Evolutionary conservation across 176 grass and related monocot genomes (phyloP), one percentile per base, ranked within the genome.

Genomic region (Carex kokanica): DNA sequence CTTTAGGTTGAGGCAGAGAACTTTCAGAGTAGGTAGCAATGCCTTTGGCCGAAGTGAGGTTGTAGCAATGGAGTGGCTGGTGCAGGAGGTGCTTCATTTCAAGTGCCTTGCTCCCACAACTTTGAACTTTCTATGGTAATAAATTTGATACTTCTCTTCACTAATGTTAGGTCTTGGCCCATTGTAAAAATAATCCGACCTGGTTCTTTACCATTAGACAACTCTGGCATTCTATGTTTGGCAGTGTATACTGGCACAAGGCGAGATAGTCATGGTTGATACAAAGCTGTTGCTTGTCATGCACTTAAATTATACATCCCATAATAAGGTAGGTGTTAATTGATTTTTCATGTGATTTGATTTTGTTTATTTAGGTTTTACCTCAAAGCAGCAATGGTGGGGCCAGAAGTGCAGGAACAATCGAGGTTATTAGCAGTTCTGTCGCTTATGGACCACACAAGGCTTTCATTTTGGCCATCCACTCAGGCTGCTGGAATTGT

Each of bases 21-120:
- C 31, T 16, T 99, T 99, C 86, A 88, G 24, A 86, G 89, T 99
- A 60, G 93, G 89, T 55, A 82, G 78, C 77, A 95, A 93, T 64
- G 74, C 83, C 40, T 95, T 91, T 86, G 90, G 82, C 82, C 79
- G 67, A 80, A 90, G 38, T 47, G 96, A 99, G 77, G 88, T 99
- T 2, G 89, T 99, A 32, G 88, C 96, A 74, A 95, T 99, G 96
- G 96, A 99, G 72, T 95, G 96, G 93, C 72, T 95, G 41, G 89
- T 95, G 67, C 93, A 93, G 80, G 93, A 99, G 80, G 89, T 93
- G 60, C 93, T 99, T 14, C 40, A 90, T 64, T 99, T 95, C 78
- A 90, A 92, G 64, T 99, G 96, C 81, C 85, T 92, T 60, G 74
- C 88, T 65, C 92, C 89, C 32, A 95, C 96, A 87, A 86, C 78